Percentiles rank a stretch among this genome's conserved stretches.
phyloP scores from a whole-genome alignment of 306 rosid genomes.

The Cucurbita ficifolia region DNA sequence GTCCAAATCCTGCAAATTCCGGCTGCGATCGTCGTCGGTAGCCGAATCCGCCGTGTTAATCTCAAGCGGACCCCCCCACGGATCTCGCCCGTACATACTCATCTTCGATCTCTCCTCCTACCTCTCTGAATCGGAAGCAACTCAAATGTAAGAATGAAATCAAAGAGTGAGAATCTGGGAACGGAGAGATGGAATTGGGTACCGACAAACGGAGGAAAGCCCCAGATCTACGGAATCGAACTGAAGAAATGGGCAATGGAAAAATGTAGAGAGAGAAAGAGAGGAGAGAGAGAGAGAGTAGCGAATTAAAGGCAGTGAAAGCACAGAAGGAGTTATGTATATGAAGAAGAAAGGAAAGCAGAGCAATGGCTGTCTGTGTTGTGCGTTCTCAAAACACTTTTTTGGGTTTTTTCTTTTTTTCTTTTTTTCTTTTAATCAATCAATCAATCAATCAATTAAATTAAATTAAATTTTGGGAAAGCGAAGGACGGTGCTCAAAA shows the following conservation, averaged over 20 bases:
- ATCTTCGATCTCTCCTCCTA: background rate
- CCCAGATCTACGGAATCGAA: background rate
- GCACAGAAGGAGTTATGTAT: background rate
- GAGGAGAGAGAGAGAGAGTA: background rate
- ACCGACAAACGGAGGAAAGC: background rate
- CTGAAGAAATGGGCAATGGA: background rate
- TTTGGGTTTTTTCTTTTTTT: background rate
- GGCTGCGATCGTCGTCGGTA: slow-evolving; percentile 91
- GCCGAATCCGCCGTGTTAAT: slow-evolving; percentile 83
- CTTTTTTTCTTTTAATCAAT: background rate
- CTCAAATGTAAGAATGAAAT: background rate
- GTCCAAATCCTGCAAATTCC: slow-evolving; percentile 70
- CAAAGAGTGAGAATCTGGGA: background rate
- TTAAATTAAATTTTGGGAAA: background rate
- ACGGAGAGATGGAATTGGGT: background rate
- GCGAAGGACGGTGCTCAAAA: background rate
- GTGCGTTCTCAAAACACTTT: background rate
- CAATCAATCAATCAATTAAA: background rate
- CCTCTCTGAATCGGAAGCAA: background rate
- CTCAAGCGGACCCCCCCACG: slow-evolving; percentile 98
- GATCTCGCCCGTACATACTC: slow-evolving; percentile 88
- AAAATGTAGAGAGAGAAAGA: background rate
- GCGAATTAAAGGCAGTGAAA: slow-evolving; percentile 1
- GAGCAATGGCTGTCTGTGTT: slow-evolving; percentile 3
- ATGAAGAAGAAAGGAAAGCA: slow-evolving; percentile 3